These are phyloP conservation scores for Xylaria sp. DNA, from an alignment of 2,329 filamentous ascomycete genomes.

Conservation along the genomic window DNA sequence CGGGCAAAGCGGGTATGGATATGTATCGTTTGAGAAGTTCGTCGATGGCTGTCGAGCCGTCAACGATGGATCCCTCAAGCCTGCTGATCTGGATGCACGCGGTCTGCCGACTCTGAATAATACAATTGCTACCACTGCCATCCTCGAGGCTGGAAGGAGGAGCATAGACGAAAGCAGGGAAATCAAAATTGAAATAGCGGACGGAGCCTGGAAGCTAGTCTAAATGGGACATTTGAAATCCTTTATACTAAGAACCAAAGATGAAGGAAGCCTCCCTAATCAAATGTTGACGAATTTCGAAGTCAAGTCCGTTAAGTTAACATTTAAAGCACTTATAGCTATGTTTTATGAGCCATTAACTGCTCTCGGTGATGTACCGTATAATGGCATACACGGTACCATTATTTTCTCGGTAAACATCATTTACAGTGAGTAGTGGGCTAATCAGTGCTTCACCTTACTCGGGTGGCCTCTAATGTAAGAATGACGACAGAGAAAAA, in stretches of 20 bases:
- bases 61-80: conserved; percentile 73
- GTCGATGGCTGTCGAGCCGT: conserved; percentile 82
- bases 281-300: neutral
- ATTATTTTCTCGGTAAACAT: no score
- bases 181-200: conserved; percentile 72
- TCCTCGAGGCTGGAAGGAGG: conserved; percentile 82
- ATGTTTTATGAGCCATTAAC: no score
- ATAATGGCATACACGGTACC: no score
- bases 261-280: neutral
- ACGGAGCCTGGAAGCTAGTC: conserved; percentile 70
- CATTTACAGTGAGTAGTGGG: no score
- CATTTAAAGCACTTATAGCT: no score
- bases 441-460: no score
- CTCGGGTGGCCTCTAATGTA: no score
- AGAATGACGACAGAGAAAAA: no score
- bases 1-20: conserved; percentile 90
- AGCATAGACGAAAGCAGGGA: conserved; percentile 84
- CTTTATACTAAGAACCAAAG: conserved; percentile 3
- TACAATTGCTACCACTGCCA: conserved; percentile 89
- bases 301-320: no score
- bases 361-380: no score
- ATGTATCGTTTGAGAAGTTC: conserved; percentile 95
- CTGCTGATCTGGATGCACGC: conserved; percentile 79
- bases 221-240: conserved; percentile 33
- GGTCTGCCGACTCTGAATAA: conserved; percentile 85